Percentiles rank a stretch among this genome's conserved stretches.
These are phyloP conservation scores for Darksidea phi DNA, from an alignment of 495 filamentous ascomycete species.

Conservation along the genomic window DNA sequence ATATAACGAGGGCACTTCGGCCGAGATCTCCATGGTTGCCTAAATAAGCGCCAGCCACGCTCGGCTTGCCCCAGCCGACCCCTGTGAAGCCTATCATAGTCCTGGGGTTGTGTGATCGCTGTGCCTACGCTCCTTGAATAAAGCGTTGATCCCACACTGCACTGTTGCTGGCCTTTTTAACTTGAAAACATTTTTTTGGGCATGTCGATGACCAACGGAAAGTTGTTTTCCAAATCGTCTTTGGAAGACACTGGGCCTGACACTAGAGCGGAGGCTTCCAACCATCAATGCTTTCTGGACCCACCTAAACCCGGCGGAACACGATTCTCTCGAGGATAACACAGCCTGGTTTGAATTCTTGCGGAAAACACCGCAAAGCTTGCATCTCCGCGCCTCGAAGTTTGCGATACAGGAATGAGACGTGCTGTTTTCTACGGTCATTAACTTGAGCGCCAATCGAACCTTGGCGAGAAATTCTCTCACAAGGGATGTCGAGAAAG, in stretches of 20 bases:
- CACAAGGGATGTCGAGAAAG: not conserved
- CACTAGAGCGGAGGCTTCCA: not conserved
- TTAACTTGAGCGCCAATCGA: not conserved
- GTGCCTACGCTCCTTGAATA: no score
- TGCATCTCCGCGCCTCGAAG: not conserved
- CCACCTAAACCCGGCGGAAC: not conserved
- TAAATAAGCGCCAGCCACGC: no score
- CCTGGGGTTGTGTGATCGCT: no score
- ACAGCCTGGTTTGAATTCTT: not conserved
- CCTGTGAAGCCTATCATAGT: no score
- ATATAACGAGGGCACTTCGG: no score
- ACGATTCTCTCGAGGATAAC: not conserved
- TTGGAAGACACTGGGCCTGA: not conserved
- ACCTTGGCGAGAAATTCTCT: not conserved
- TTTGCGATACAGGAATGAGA: constrained; percentile 8
- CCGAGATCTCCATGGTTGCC: no score
- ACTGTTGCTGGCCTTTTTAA: no score
- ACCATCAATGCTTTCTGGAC: constrained; percentile 2
- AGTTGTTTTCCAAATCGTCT: not conserved
- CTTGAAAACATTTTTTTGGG: no score
- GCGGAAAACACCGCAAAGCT: constrained; percentile 2
- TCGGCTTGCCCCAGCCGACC: no score
- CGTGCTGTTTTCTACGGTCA: not conserved
- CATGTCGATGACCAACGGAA: no score
- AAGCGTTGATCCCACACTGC: no score